Conservation (phyloP, 768 basidiomycete genomes). For the Termitomyces heimii region DNA sequence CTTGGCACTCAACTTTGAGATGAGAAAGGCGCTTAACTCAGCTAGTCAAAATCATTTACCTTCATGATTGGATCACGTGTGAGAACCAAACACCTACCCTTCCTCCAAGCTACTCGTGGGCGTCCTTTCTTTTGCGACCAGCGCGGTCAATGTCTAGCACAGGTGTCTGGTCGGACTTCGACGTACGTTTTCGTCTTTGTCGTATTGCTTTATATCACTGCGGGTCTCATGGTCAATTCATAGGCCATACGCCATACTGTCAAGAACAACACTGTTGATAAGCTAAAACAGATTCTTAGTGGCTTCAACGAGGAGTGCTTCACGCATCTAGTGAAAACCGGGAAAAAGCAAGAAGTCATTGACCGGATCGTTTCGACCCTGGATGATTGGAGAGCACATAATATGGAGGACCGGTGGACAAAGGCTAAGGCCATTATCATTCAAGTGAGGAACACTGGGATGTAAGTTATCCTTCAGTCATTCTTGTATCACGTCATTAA, state of each 20-base stretch:
- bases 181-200: conserved; percentile 37
- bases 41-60: conserved; percentile 2
- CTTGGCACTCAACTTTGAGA: background rate
- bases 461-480: conserved; percentile 42
- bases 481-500: background rate
- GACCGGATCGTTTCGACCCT: conserved; percentile 61
- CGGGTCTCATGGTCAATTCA: conserved; percentile 9
- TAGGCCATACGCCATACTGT: conserved; percentile 67
- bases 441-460: conserved; percentile 60
- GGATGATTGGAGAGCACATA: conserved; percentile 52
- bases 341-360: conserved; percentile 85
- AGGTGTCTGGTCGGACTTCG: conserved; percentile 69
- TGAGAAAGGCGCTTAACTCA: background rate
- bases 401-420: conserved; percentile 59
- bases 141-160: conserved; percentile 47
- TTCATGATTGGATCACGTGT: conserved; percentile 3
- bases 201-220: conserved; percentile 9
- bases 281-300: conserved; percentile 73
- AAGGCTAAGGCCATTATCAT: conserved; percentile 62
- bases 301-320: conserved; percentile 77
- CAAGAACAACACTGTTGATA: conserved; percentile 78
- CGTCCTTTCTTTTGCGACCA: background rate
- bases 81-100: conserved; percentile 5
- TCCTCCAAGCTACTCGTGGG: background rate
- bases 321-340: conserved; percentile 63